Evolutionary conservation across 441 rosid genomes (phyloP), one percentile per base, ranked within the genome.

Genomic region (Biscutella laevigata): DNA sequence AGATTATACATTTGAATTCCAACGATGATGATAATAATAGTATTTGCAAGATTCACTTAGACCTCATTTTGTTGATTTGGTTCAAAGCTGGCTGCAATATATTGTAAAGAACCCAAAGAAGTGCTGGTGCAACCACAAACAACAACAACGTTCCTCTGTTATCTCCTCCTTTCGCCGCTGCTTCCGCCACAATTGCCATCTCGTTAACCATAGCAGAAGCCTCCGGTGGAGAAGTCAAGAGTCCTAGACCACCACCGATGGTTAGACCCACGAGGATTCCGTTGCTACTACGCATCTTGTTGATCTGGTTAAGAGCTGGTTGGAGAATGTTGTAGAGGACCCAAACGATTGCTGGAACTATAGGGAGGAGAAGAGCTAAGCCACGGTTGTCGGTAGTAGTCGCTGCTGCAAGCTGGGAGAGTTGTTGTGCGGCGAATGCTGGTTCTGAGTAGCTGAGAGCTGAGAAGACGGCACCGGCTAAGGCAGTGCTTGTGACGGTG

Each of bases 271-370:
- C 57, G 14, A 76, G 46, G 56, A 84, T 50, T 20, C 95, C 95
- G 61, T 59, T 91, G 59, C 67, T 43, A 62, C 71, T 73, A 8
- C 85, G 47, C 98, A 91, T 87, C 35, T 71, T 57, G 80, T 74
- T 78, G 68, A 87, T 7, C 69, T 91, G 98, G 75, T 91, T 91
- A 2, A 91, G 73, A 6, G 96, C 94, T 1, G 98, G 98, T 54
- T 77, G 96, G 47, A 87, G 85, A 39, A 91, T 91, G 75, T 91
- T 91, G 88, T 45, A 91, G 5, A 91, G 86, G 8, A 87, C 98
- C 98, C 98, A 91, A 1, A 48, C 86, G 28, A 91, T 71, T 25
- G 98, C 95, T 1, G 90, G 98, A 28, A 84, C 55, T 64, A 91
- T 52, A 1, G 96, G 96, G 3, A 91, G 78, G 57, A 91, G 68